Evolutionary conservation across 192 early-diverging fungal genomes (phyloP).

Genomic region (Podila verticillata): DNA sequence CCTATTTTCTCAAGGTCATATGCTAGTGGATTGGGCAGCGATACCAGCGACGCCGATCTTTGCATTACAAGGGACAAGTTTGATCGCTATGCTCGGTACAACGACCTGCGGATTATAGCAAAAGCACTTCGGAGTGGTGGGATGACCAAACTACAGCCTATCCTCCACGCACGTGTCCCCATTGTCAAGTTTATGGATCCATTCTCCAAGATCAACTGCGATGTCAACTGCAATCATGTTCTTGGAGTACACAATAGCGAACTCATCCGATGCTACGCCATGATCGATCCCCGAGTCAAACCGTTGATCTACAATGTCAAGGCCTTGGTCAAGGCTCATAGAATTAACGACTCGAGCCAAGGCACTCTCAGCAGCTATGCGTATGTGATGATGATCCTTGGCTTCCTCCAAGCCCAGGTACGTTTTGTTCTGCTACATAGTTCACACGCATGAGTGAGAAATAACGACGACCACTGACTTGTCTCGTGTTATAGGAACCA

Average conservation of each 20-base stretch:
- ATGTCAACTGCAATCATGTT: constrained; percentile 48
- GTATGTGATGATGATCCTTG: constrained; percentile 47
- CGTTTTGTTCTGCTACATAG: neutral
- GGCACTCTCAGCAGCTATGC: constrained; percentile 47
- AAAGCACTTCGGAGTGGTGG: constrained; percentile 27
- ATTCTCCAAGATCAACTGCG: constrained; percentile 27
- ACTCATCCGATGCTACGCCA: constrained; percentile 44
- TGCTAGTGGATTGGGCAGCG: constrained; percentile 36
- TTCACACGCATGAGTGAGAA: neutral
- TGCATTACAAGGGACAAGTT: constrained; percentile 29
- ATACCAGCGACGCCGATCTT: constrained; percentile 44
- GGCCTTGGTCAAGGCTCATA: constrained; percentile 39
- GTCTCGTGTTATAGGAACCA: constrained; percentile 15
- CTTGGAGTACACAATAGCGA: constrained; percentile 54
- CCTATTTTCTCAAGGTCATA: constrained; percentile 14
- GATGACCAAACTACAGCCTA: constrained; percentile 40
- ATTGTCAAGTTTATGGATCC: constrained; percentile 55
- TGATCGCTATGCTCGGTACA: constrained; percentile 10
- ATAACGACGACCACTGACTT: neutral
- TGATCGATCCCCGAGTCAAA: constrained; percentile 49
- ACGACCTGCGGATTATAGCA: constrained; percentile 22
- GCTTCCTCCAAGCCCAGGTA: constrained; percentile 44
- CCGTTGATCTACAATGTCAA: constrained; percentile 50
- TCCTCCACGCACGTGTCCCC: constrained; percentile 40
- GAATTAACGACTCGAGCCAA: constrained; percentile 48